phyloP scores from a whole-genome alignment of 257 asterid species.

The Plantago ovata region DNA sequence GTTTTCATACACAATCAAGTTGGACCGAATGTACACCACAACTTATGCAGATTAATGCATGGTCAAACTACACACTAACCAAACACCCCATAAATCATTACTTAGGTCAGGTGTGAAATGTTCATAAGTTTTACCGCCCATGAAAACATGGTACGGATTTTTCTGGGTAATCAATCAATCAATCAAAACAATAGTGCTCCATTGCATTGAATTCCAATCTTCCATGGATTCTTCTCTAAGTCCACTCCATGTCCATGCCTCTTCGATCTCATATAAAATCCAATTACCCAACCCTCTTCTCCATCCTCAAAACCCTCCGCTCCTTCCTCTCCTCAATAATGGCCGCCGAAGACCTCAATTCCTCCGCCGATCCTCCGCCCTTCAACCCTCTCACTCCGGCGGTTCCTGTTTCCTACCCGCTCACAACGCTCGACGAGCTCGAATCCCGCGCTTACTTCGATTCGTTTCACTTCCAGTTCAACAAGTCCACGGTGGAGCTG shows the following conservation, averaged over 20 bases:
- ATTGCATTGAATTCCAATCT: no score
- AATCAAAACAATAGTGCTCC: no score
- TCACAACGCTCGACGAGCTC: conserved; percentile 72
- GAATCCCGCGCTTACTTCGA: conserved; percentile 68
- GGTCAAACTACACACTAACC: no score
- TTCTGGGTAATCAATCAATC: no score
- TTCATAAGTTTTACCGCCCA: no score
- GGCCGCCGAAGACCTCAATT: conserved; percentile 24
- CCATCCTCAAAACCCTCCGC: conserved; percentile 36
- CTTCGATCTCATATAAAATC: conserved; percentile 41
- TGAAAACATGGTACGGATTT: no score
- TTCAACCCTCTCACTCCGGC: conserved; percentile 64
- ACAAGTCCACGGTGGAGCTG: conserved; percentile 45
- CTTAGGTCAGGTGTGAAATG: no score
- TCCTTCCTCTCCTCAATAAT: conserved; percentile 29
- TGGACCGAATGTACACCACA: no score
- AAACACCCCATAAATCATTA: no score
- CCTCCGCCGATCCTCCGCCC: conserved; percentile 33
- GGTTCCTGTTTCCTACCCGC: conserved; percentile 71
- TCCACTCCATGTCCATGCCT: conserved; percentile 22
- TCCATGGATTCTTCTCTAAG: conserved; percentile 17
- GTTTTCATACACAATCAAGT: no score
- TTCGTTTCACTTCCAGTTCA: conserved; percentile 80
- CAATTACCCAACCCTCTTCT: conserved; percentile 41
- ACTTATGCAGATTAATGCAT: no score